Percentiles rank a stretch among this genome's conserved stretches.
These are phyloP conservation scores for Calonectria pteridis DNA, from an alignment of 2,329 filamentous ascomycete species.

Conservation along the genomic window DNA sequence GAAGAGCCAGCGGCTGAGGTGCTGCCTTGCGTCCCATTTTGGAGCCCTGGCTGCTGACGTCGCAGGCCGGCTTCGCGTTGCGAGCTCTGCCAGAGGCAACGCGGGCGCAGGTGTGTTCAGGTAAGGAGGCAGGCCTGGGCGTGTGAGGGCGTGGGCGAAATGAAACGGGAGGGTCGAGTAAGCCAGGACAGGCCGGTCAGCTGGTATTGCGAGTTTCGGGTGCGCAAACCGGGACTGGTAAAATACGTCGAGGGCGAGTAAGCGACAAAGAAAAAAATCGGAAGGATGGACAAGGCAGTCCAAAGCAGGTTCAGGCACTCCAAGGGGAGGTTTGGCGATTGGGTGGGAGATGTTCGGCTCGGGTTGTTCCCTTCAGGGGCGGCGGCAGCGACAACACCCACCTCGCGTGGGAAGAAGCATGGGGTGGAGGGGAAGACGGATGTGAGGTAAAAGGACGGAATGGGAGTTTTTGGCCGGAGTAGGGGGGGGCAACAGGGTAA, in stretches of 20 bases:
- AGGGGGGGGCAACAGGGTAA: background rate
- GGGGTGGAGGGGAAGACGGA: conserved; percentile 9
- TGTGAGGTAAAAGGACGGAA: conserved; percentile 5
- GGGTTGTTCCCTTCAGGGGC: conserved; percentile 32
- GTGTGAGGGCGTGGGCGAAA: conserved; percentile 36
- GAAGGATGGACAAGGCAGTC: conserved; percentile 9
- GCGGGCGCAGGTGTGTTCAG: conserved; percentile 23
- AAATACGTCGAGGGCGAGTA: conserved; percentile 12
- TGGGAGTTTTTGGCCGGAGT: conserved; percentile 3
- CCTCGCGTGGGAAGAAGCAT: conserved; percentile 23
- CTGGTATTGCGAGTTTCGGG: conserved; percentile 26
- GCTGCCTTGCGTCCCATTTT: conserved; percentile 70
- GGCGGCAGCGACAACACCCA: conserved; percentile 20
- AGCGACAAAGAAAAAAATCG: conserved; percentile 3
- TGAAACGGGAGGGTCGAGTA: conserved; percentile 19
- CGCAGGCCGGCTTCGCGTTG: conserved; percentile 38
- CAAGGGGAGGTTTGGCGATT: conserved; percentile 37
- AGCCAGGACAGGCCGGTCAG: conserved; percentile 22
- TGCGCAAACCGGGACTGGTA: conserved; percentile 15
- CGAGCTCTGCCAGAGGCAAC: conserved; percentile 39
- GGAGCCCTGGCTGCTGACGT: conserved; percentile 43
- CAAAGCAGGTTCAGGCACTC: background rate
- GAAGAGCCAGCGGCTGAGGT: conserved; percentile 68
- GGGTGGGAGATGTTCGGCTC: conserved; percentile 32
- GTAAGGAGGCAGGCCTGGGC: conserved; percentile 31